These are phyloP conservation scores for Naganishia onofrii DNA, from an alignment of 768 basidiomycete genomes.

Conservation along the genomic window DNA sequence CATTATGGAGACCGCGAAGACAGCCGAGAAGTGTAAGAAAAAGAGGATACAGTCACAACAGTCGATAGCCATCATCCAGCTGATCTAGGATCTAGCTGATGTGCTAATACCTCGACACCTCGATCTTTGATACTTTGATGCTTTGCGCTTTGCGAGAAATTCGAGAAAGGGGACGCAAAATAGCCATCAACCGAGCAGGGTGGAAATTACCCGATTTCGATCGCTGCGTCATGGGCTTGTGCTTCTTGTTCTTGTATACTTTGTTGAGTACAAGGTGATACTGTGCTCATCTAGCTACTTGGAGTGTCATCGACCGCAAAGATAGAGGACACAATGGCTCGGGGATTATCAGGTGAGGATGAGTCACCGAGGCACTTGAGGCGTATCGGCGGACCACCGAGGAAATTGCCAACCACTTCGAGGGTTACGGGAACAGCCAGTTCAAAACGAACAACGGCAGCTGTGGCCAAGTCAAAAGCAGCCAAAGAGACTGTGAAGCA, in stretches of 20 bases:
- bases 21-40: background rate
- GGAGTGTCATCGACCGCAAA: background rate
- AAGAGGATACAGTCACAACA: too few relatives aligned
- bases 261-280: too few relatives aligned
- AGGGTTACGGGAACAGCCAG: background rate
- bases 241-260: conserved; percentile 2
- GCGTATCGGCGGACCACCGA: conserved; percentile 10
- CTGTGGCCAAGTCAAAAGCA: background rate
- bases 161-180: background rate
- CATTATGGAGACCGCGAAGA: too few relatives aligned
- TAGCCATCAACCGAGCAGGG: background rate
- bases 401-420: background rate
- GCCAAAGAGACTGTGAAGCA: background rate
- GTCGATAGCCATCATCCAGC: too few relatives aligned
- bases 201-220: conserved; percentile 12
- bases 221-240: conserved; percentile 17
- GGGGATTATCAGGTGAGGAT: background rate
- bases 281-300: too few relatives aligned
- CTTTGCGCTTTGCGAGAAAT: background rate
- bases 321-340: background rate
- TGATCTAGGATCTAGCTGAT: too few relatives aligned
- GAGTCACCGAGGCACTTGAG: conserved; percentile 14
- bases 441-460: background rate
- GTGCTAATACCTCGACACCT: too few relatives aligned
- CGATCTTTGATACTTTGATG: too few relatives aligned